phyloP scores from a whole-genome alignment of 192 early-diverging fungal species.

The Linnemannia schmuckeri region DNA sequence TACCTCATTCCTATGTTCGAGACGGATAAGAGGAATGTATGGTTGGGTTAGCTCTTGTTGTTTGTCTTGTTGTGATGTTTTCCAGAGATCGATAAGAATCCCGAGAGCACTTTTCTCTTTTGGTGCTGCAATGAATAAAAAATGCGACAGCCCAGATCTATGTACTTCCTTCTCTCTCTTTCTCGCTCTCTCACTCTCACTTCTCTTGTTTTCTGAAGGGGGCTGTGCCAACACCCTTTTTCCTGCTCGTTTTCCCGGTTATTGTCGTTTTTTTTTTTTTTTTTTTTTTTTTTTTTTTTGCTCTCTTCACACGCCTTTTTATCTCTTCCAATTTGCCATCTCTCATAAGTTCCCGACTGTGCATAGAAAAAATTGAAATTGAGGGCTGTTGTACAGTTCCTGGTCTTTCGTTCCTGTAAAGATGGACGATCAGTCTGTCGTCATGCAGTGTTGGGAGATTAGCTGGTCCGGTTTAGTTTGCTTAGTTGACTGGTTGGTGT shows the following conservation, averaged over 20 bases:
- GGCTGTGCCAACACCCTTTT: background rate
- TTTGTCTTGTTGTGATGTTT: background rate
- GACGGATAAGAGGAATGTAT: background rate
- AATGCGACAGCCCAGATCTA: background rate
- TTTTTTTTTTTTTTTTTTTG: background rate
- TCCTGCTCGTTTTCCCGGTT: background rate
- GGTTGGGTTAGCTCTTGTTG: background rate
- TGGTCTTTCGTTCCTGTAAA: background rate
- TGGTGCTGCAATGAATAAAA: background rate
- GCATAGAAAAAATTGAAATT: too few species aligned
- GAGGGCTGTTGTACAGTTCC: background rate
- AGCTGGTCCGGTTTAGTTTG: background rate
- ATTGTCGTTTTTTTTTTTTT: background rate
- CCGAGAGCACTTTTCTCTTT: background rate
- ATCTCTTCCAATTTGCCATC: too few species aligned
- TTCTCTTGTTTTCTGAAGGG: background rate
- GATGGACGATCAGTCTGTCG: background rate
- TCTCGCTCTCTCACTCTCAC: background rate
- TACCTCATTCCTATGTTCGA: constrained; percentile 40
- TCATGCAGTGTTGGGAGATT: background rate
- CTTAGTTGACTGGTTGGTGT: background rate
- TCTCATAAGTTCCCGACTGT: too few species aligned
- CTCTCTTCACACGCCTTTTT: background rate
- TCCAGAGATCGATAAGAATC: background rate
- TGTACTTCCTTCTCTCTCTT: background rate